Evolutionary conservation across 202 grass and related monocot species (phyloP), one percentile per base, ranked within the genome.

Genomic region (Panicum hallii): DNA sequence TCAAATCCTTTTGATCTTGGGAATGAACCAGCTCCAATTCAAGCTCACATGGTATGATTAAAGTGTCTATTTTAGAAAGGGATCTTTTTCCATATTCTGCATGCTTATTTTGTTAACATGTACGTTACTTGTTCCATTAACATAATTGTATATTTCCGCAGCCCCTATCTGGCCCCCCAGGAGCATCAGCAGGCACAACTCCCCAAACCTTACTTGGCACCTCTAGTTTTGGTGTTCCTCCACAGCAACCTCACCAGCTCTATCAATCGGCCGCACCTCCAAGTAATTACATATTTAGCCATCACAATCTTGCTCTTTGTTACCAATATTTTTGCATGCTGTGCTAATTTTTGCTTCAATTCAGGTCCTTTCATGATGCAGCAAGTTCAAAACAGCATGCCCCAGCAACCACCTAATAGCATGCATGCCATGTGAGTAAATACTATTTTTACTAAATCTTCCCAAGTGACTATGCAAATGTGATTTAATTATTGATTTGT

Each of bases 1-100:
- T 91, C 82, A 14, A 99, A 99, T 75, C 97, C 97, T 86, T 99
- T 99, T 88, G 91, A 99, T 80, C 72, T 96, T 41, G 83, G 82
- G 66, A 96, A 87, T 67, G 93, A 92, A 16, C 72, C 84, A 53
- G 82, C 86, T 77, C 56, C 91, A 85, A 13, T 77, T 88, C 89
- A 90, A 87, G 65, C 85, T 72, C 76, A 87, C 32, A 86, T 47
- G 73, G 93, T 99, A 94, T 83, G 74, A 23, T 41, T 91, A 70
- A 49, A 63, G 52, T 85, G 46, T 61, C 17, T 74, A 62, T 77
- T 78, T 9, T 53, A 63, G 41, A 70, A 5, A 83, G 32, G 41
- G 34, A 68, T 69, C 19, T 47, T 47, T 82, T 52, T 43, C 19
- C 49, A 69, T 82, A 75, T 84, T 72, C 40, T 22, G 41, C 43